Evolutionary conservation across 371 early-diverging fungal genomes (phyloP).

Genomic region (Mucor racemosus): DNA sequence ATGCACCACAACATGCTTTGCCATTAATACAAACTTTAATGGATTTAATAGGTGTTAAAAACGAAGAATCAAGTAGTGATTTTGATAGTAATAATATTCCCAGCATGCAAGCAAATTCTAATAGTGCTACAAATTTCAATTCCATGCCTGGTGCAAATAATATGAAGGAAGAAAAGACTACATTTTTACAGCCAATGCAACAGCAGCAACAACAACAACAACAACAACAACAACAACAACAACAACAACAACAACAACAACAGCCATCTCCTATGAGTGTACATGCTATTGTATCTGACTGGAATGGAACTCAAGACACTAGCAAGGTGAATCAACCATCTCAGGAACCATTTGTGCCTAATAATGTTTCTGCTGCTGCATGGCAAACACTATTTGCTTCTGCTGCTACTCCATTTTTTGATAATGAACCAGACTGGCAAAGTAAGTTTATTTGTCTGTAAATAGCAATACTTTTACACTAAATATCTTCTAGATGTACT

Average conservation of each 20-base stretch:
- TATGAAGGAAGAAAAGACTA: neutral
- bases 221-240: too few species aligned
- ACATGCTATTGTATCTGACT: conserved; percentile 30
- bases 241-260: neutral
- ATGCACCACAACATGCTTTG: conserved; percentile 17
- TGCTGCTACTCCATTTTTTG: conserved; percentile 32
- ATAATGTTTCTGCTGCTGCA: conserved; percentile 17
- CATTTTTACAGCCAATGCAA: neutral
- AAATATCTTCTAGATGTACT: conserved; percentile 10
- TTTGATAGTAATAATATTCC: neutral
- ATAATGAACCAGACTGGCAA: conserved; percentile 27
- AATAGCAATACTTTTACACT: neutral
- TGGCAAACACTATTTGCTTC: conserved; percentile 35
- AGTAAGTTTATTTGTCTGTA: conserved; percentile 7
- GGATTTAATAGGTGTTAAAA: conserved; percentile 25
- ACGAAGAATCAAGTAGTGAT: conserved; percentile 6
- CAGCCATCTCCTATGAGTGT: conserved; percentile 35
- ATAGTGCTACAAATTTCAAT: neutral
- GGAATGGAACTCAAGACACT: conserved; percentile 11
- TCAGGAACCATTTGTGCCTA: conserved; percentile 13
- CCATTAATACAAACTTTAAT: conserved; percentile 25
- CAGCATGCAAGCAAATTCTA: neutral
- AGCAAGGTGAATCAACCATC: neutral
- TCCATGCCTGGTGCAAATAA: neutral
- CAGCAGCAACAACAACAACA: too few species aligned